phyloP scores from a whole-genome alignment of 1,284 basidiomycete species.

The Leccinum griseonigrum region DNA sequence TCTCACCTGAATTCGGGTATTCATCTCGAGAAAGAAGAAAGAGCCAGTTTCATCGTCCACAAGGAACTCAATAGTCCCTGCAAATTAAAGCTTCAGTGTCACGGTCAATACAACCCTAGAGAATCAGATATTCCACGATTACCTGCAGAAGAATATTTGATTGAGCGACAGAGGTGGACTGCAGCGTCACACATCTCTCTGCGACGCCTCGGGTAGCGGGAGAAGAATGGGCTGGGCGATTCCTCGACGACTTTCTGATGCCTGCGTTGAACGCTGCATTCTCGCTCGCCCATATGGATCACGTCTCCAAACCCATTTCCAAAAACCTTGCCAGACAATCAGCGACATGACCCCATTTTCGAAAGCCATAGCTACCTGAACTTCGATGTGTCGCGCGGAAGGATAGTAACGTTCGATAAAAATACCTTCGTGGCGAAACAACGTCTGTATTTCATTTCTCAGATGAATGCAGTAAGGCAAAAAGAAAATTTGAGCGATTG shows the following conservation, averaged over 20 bases:
- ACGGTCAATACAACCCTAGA: background rate
- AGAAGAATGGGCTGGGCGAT: conserved; percentile 54
- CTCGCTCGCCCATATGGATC: conserved; percentile 68
- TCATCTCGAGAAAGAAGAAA: conserved; percentile 78
- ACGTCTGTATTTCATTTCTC: conserved; percentile 29
- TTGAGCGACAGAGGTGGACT: conserved; percentile 45
- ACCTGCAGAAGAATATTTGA: conserved; percentile 63
- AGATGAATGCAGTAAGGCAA: background rate
- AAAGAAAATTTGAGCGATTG: conserved; percentile 6
- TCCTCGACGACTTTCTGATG: conserved; percentile 80
- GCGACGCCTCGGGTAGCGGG: conserved; percentile 39
- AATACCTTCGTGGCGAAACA: conserved; percentile 55
- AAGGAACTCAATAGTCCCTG: conserved; percentile 70
- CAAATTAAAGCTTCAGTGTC: background rate
- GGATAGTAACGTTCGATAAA: conserved; percentile 64
- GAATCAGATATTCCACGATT: background rate
- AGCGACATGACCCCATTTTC: background rate
- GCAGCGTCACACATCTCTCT: conserved; percentile 53
- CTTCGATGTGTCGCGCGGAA: conserved; percentile 60
- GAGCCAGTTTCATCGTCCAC: conserved; percentile 52
- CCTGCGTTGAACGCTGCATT: conserved; percentile 68
- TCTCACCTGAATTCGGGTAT: conserved; percentile 62
- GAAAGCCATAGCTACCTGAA: conserved; percentile 45
- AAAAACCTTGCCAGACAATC: conserved; percentile 45
- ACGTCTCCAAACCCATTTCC: conserved; percentile 60